Evolutionary conservation across 805 yeast genomes (phyloP).

Genomic region (Hanseniaspora occidentalis): DNA sequence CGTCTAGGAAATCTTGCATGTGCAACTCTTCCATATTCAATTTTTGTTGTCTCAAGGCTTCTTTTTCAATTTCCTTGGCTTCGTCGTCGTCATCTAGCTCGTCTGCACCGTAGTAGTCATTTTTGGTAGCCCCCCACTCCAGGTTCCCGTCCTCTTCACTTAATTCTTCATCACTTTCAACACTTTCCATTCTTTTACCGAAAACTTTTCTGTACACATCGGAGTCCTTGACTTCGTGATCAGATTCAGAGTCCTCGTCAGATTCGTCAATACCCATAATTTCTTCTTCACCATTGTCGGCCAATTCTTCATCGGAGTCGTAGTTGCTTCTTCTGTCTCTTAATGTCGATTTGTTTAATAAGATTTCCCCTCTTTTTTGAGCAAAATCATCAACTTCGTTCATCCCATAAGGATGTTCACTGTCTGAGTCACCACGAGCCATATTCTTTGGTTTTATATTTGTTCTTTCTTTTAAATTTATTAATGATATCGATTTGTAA

Average conservation of each 20-base stretch:
- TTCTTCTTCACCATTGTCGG: constrained; percentile 38
- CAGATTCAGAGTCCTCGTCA: constrained; percentile 18
- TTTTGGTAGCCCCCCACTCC: constrained; percentile 33
- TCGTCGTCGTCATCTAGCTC: constrained; percentile 51
- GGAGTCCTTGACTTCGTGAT: constrained; percentile 8
- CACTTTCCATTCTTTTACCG: constrained; percentile 20
- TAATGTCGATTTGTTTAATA: constrained; percentile 45
- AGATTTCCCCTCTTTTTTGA: constrained; percentile 41
- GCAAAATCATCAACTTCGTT: constrained; percentile 64
- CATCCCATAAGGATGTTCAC: constrained; percentile 32
- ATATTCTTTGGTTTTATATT: constrained; percentile 1
- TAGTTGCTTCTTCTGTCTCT: constrained; percentile 35
- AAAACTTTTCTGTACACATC: constrained; percentile 28
- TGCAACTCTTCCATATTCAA: constrained; percentile 63
- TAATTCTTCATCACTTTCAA: constrained; percentile 18
- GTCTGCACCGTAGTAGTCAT: constrained; percentile 42
- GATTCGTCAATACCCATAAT: constrained; percentile 25
- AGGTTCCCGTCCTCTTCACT: constrained; percentile 18
- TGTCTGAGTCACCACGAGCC: constrained; percentile 6
- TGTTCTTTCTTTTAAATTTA: too few species aligned
- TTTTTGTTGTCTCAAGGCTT: constrained; percentile 79
- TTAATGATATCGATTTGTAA: too few species aligned
- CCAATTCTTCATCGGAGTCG: constrained; percentile 34
- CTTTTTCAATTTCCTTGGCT: constrained; percentile 68
- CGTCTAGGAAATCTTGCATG: constrained; percentile 66